Base-by-base conservation (phyloP, 768 basidiomycete species). In the Leccinum longicurvipes region DNA sequence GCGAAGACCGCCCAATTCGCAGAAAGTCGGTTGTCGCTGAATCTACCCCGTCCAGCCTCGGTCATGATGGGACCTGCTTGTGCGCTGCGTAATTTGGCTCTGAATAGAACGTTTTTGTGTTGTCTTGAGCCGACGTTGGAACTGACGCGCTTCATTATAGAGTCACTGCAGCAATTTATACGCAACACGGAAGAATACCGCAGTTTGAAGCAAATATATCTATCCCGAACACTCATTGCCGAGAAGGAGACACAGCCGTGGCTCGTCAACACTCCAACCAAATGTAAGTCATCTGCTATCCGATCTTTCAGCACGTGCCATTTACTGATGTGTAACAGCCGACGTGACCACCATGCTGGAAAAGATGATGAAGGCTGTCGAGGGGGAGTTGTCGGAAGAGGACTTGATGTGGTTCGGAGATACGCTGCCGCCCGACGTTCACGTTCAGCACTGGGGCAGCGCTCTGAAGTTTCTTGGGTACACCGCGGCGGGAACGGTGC, bases 11-110 rank as follows among this genome's bases (percentile, higher is more conserved):
- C 4, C 41, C 10, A 21, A 9, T 21, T 7, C 6, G 15, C 21
- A 12, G 44, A 24, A 14, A 27, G 15, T 27, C 25, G 23, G 12
- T 17, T 10, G 9, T n/a, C 47, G 9, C 10, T 4, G 7, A 44
- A 21, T 41, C 41, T n/a, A 41, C 17, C 50, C 10, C 54, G 14
- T 27, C 47, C 57, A 41, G 47, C 59, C 48, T 60, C 63, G 10
- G 49, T 53, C 55, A 63, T 67, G 60, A 11, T 67, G 55, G 66
- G 67, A 29, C 64, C 66, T 3, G 55, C 66, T n/a, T 68, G 60
- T 19, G 66, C 62, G 11, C 25, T 67, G 28, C 58, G 64, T 8
- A 60, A 55, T 11, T 53, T 67, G 19, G 62, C 58, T 8, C 60
- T 56, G 28, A 49, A 59, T 19, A 15, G 66, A 12, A 49, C 57